phyloP scores from a whole-genome alignment of 257 asterid genomes.

The Lavandula angustifolia region DNA sequence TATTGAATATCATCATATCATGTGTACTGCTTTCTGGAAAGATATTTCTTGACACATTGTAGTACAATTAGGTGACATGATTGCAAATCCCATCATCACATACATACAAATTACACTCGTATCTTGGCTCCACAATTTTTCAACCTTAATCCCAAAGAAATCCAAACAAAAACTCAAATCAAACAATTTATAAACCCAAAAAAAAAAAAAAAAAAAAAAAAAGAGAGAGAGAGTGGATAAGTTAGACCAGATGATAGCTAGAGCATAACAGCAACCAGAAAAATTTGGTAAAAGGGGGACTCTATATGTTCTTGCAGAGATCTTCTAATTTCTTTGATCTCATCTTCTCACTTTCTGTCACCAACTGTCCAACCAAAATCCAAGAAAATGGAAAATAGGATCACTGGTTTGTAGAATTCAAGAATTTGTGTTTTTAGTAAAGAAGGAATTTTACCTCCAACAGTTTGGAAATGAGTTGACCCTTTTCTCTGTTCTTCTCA shows the following conservation, averaged over 20 bases:
- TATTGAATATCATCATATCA: conserved; percentile 19
- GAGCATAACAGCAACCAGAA: not conserved
- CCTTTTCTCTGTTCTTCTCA: conserved; percentile 58
- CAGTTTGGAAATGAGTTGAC: conserved; percentile 49
- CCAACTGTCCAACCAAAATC: conserved; percentile 42
- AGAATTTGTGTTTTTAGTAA: not conserved
- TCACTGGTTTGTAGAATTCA: not conserved
- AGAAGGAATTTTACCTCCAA: conserved; percentile 40
- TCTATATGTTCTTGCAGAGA: conserved; percentile 61
- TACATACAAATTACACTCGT: not conserved
- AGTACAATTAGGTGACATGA: conserved; percentile 1
- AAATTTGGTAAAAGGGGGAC: conserved; percentile 1
- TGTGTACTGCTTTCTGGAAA: conserved; percentile 25
- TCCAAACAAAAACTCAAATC: not conserved
- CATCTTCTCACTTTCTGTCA: conserved; percentile 55
- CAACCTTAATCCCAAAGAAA: not conserved
- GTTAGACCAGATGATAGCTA: not conserved
- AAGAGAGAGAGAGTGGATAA: not conserved
- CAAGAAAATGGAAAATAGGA: not conserved
- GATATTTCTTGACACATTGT: not conserved
- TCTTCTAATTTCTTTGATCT: conserved; percentile 65
- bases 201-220: not conserved
- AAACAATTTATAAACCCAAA: conserved; percentile 17
- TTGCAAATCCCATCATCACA: conserved; percentile 7
- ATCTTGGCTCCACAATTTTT: not conserved